A percentile compares a stretch with the other conserved stretches of the same genome.
Conservation (phyloP, 163 green algal species). For the Picocystis sp. region DNA sequence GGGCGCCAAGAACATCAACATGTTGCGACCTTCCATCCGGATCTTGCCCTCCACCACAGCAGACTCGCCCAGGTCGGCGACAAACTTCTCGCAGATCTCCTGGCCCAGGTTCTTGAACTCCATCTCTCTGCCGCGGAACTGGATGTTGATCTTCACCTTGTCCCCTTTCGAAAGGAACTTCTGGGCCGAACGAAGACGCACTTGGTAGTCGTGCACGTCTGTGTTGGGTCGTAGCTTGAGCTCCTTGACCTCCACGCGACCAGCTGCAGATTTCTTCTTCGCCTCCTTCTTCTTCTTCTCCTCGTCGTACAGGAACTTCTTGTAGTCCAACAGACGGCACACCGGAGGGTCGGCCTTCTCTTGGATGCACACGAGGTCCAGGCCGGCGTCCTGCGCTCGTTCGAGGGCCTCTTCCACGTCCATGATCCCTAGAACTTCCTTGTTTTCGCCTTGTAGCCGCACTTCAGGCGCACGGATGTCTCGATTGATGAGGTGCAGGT, state of each 20-base stretch:
- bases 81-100: conserved; percentile 50
- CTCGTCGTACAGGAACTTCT: conserved; percentile 72
- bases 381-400: conserved; percentile 22
- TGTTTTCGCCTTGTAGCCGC: too few species aligned
- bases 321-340: conserved; percentile 40
- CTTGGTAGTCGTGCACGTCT: conserved; percentile 74
- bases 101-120: conserved; percentile 66
- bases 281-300: conserved; percentile 52
- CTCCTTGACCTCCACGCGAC: conserved; percentile 73
- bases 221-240: conserved; percentile 73
- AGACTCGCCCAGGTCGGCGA: neutral
- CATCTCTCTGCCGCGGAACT: conserved; percentile 78
- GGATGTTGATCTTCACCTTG: conserved; percentile 76
- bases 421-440: conserved; percentile 29
- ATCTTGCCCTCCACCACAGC: conserved; percentile 2
- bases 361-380: conserved; percentile 58
- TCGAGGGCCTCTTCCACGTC: conserved; percentile 28
- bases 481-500: too few species aligned
- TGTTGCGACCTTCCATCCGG: conserved; percentile 5
- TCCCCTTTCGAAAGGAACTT: conserved; percentile 68
- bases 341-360: conserved; percentile 51
- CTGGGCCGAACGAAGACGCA: conserved; percentile 44
- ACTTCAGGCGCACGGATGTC: too few species aligned
- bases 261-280: conserved; percentile 31
- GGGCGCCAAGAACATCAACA: conserved; percentile 4